Evolutionary conservation across 805 yeast genomes (phyloP), one percentile per base, ranked within the genome.

Genomic region (Helenozyma baotianmanensis): DNA sequence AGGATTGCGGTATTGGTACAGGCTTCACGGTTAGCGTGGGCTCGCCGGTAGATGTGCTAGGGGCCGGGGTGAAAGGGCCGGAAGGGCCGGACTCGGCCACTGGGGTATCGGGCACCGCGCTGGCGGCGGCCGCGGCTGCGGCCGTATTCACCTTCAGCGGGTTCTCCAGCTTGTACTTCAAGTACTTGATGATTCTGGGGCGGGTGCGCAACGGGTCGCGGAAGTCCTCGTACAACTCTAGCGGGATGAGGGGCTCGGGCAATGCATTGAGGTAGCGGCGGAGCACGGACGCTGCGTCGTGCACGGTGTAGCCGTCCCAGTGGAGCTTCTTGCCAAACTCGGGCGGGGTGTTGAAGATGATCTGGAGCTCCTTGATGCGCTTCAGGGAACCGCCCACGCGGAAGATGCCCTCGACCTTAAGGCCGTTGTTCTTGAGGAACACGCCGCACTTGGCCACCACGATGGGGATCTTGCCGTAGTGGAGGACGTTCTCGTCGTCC

Each of bases 401-500:
- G 56, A 92, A 92, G 3, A 92, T 85, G 5, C 99, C 98, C 55
- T 90, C 92, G 1, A 83, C 81, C 21, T 76, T 74, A 21, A 87
- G 65, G 2, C 82, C 95, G 42, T 85, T 77, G 29, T 76, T 75
- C 51, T 92, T 90, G 39, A 92, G 61, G 51, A 62, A 89, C 0
- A 84, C 80, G 1, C 97, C 97, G 62, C 98, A 90, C 47, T 87
- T 83, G 11, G 97, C 97, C n/a, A 92, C 94, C 10, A 92, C 82
- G 12, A 87, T 74, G 0, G 99, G 99, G 13, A 92, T 85, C 33
- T 79, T 69, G 14, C 97, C 98, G 54, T 86, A 92, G 30, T 80
- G 78, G 21, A 83, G 74, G 37, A 79, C 74, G 17, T 79, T 80
- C 41, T 77, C 76, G 27, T 74, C 57, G 21, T 37, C 38, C 9